These are phyloP conservation scores for Aureobasidium sp. DNA, from an alignment of 2,329 filamentous ascomycete species.

Conservation along the genomic window DNA sequence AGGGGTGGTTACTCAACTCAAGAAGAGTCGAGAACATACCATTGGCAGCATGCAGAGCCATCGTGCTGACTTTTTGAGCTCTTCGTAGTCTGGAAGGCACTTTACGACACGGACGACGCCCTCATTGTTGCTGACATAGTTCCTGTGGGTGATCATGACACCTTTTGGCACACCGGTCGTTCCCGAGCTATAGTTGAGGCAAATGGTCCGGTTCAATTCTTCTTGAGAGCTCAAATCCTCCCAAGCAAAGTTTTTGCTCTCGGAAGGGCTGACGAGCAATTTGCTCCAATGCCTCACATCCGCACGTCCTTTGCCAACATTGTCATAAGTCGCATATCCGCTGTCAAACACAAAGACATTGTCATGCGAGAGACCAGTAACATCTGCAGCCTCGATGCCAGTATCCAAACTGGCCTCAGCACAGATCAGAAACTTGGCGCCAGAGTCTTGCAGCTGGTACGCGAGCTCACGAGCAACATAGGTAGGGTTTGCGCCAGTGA, in stretches of 20 bases:
- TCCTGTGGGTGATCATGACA: conserved; percentile 71
- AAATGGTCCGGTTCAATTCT: conserved; percentile 49
- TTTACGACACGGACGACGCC: conserved; percentile 49
- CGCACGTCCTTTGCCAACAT: conserved; percentile 26
- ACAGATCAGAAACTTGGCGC: conserved; percentile 60
- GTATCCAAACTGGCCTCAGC: conserved; percentile 53
- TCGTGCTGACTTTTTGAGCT: conserved; percentile 36
- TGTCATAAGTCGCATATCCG: conserved; percentile 39
- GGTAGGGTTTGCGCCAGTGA: conserved; percentile 66
- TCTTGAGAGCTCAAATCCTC: conserved; percentile 46
- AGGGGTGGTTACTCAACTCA: too few relatives aligned
- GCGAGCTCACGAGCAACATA: conserved; percentile 66
- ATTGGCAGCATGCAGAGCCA: conserved; percentile 67
- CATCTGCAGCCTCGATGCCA: conserved; percentile 58
- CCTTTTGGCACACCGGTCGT: conserved; percentile 65
- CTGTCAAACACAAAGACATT: conserved; percentile 62
- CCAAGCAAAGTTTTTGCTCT: conserved; percentile 59
- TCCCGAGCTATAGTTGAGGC: conserved; percentile 72
- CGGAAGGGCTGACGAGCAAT: conserved; percentile 46
- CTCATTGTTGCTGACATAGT: conserved; percentile 64
- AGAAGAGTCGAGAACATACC: conserved; percentile 17
- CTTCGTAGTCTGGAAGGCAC: conserved; percentile 44
- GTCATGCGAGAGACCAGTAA: conserved; percentile 48
- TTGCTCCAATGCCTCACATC: conserved; percentile 57
- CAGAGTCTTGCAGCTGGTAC: conserved; percentile 67